phyloP scores from a whole-genome alignment of 1,139 yeast species.

The Magnusiomyces tetraspermus region DNA sequence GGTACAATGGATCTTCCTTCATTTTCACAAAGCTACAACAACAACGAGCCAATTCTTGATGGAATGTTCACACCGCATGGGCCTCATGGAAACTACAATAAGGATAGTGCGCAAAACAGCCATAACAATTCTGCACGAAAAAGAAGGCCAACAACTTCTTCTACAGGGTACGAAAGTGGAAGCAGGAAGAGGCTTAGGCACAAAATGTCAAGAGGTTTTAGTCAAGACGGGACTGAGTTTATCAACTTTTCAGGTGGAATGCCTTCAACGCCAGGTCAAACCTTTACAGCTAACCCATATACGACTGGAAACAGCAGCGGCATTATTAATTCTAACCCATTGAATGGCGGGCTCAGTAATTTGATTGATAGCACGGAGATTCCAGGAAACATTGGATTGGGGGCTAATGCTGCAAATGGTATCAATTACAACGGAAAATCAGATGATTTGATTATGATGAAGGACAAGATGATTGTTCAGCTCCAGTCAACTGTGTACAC shows the following conservation, averaged over 20 bases:
- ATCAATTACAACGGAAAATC: neutral
- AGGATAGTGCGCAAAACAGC: neutral
- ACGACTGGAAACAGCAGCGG: neutral
- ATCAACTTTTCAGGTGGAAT: conserved; percentile 1
- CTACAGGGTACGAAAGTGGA: conserved; percentile 4
- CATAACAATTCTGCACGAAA: neutral
- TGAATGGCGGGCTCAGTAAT: neutral
- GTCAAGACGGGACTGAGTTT: conserved; percentile 4
- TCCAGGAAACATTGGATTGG: neutral
- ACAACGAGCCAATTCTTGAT: neutral
- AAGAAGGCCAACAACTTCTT: neutral
- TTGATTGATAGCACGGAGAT: neutral
- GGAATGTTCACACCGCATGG: conserved; percentile 4
- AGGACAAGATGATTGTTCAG: conserved; percentile 4
- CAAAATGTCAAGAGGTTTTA: neutral
- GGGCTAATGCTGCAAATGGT: neutral
- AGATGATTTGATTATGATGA: conserved; percentile 2
- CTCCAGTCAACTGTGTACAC: conserved; percentile 2
- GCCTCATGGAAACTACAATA: neutral
- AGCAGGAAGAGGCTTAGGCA: neutral
- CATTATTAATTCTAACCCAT: neutral
- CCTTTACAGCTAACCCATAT: neutral
- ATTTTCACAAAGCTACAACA: neutral
- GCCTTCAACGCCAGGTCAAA: neutral
- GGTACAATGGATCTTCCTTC: neutral